phyloP scores from a whole-genome alignment of 768 basidiomycete genomes.

The Lanmaoa pseudosensibilis region DNA sequence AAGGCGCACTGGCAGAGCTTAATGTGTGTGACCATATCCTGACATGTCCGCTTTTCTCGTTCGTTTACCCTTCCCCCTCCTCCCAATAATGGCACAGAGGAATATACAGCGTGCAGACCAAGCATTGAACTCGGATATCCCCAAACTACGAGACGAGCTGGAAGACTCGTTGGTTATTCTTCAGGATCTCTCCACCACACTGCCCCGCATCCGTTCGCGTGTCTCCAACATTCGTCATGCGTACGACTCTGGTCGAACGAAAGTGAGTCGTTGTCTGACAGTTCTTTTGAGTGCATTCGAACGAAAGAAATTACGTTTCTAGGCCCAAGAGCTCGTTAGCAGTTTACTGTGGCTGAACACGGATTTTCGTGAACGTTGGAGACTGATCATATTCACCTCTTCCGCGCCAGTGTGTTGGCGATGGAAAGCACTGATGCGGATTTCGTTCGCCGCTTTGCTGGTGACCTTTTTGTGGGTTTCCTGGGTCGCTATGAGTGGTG shows the following conservation, averaged over 20 bases:
- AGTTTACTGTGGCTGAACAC: slow-evolving; percentile 78
- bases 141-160: slow-evolving; percentile 59
- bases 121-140: slow-evolving; percentile 58
- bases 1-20: slow-evolving; percentile 60
- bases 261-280: slow-evolving; percentile 40
- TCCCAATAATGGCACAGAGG: slow-evolving; percentile 39
- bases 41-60: background rate
- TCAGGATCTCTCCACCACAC: slow-evolving; percentile 51
- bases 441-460: slow-evolving; percentile 57
- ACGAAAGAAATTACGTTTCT: background rate
- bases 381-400: slow-evolving; percentile 70
- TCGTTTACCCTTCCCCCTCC: background rate
- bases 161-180: slow-evolving; percentile 61
- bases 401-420: slow-evolving; percentile 69
- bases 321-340: slow-evolving; percentile 66
- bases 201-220: slow-evolving; percentile 63
- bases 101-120: slow-evolving; percentile 59
- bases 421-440: slow-evolving; percentile 65
- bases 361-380: slow-evolving; percentile 74
- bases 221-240: slow-evolving; percentile 61
- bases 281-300: background rate
- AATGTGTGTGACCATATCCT: slow-evolving; percentile 43
- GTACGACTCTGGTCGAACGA: slow-evolving; percentile 70
- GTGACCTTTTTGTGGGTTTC: slow-evolving; percentile 57
- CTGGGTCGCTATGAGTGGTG: slow-evolving; percentile 63